phyloP scores from a whole-genome alignment of 805 yeast genomes.

The Candida boidinii region DNA sequence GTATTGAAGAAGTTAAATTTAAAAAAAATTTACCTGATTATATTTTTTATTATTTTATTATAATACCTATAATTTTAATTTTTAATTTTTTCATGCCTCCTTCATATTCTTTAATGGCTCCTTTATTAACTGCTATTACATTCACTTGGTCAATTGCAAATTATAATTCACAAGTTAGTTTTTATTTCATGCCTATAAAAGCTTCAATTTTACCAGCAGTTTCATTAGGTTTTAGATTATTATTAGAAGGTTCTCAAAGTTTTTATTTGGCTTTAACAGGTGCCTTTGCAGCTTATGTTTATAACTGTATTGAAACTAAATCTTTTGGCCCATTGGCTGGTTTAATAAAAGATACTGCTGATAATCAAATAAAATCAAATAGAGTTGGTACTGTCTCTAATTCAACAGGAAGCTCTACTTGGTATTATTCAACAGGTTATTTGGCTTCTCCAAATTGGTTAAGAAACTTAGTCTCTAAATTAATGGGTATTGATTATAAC shows the following conservation, averaged over 20 bases:
- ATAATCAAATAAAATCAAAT: slow-evolving; percentile 10
- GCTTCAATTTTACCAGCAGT: slow-evolving; percentile 45
- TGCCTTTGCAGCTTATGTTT: slow-evolving; percentile 46
- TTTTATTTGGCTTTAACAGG: slow-evolving; percentile 40
- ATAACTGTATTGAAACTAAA: slow-evolving; percentile 53
- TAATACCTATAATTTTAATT: slow-evolving; percentile 38
- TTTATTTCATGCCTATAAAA: slow-evolving; percentile 43
- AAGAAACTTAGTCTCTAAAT: slow-evolving; percentile 18
- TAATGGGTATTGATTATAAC: slow-evolving; percentile 23
- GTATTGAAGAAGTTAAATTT: slow-evolving; percentile 46
- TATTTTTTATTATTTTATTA: slow-evolving; percentile 41
- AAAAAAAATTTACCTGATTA: slow-evolving; percentile 42
- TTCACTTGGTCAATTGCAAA: slow-evolving; percentile 55
- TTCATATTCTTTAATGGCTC: slow-evolving; percentile 22
- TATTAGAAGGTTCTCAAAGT: slow-evolving; percentile 34
- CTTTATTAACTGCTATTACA: slow-evolving; percentile 45
- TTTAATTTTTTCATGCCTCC: slow-evolving; percentile 22
- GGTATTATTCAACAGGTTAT: slow-evolving; percentile 44
- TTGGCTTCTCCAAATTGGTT: slow-evolving; percentile 48
- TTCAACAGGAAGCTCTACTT: slow-evolving; percentile 10
- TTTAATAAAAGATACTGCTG: slow-evolving; percentile 13
- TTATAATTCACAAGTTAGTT: slow-evolving; percentile 44
- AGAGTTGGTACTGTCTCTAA: slow-evolving; percentile 24
- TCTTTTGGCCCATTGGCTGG: slow-evolving; percentile 41
- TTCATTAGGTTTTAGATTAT: slow-evolving; percentile 32